Evolutionary conservation across 345 rosid species (phyloP), one percentile per base, ranked within the genome.

Genomic region (Euphorbia tirucalli): DNA sequence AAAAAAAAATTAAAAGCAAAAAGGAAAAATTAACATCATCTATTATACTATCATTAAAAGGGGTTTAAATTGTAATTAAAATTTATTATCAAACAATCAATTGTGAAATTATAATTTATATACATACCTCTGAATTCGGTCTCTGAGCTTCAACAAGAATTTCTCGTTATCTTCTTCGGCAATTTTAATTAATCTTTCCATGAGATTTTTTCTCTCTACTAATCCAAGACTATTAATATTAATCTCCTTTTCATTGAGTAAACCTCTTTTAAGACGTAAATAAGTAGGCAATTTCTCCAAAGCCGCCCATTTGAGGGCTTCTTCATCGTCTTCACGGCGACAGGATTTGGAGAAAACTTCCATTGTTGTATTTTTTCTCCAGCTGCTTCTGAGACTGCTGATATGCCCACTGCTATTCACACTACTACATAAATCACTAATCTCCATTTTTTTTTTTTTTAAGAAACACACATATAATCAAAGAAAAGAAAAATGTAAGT

Each of bases 291-390:
- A 85, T 79, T 84, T n/a, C n/a, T n/a, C n/a, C n/a, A n/a, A n/a
- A n/a, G n/a, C n/a, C n/a, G n/a, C 98, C 98, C 97, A 93, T 77
- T 58, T 89, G 69, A 91, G 82, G 59, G 90, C 98, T 83, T 88
- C 97, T 71, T 91, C 97, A 70, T 89, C 81, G 50, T 66, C 70
- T n/a, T 73, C 82, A 21, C 68, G 61, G 24, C 10, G 25, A 50
- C 83, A 84, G 16, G 93, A 83, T 64, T 31, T 59, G 37, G 81
- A 74, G 27, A 89, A 89, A 32, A 71, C 78, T 30, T 89, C 41
- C 13, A 24, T 77, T 62, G 39, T 35, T 7, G 39, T 35, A 35
- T 35, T 35, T 77, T 65, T 78, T 69, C 88, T 79, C 88, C 89
- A 83, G 31, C 83, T 79, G 43, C 85, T 80, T 71, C 69, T 76